Percentiles rank a stretch among this genome's conserved stretches.
These are phyloP conservation scores for Tulasnella sp. DNA, from an alignment of 768 basidiomycete genomes.

Conservation along the genomic window DNA sequence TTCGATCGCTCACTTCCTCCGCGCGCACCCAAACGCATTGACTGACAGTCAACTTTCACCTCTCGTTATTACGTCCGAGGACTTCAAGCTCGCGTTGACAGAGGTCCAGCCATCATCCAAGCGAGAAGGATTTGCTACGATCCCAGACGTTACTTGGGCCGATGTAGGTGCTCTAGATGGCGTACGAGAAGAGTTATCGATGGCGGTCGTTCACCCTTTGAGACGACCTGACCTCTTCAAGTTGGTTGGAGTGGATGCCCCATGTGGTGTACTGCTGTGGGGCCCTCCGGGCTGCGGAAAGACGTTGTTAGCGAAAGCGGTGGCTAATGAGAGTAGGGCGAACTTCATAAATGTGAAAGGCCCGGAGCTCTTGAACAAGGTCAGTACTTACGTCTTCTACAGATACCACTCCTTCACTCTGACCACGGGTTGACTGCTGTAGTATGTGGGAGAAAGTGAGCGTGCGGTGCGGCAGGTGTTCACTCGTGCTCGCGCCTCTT, in stretches of 20 bases:
- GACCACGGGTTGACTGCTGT: background rate
- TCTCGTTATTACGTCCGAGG: conserved; percentile 66
- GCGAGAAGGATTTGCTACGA: conserved; percentile 95
- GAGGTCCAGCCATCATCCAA: conserved; percentile 93
- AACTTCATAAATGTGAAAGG: conserved; percentile 99
- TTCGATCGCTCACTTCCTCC: conserved; percentile 85
- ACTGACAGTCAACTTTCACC: conserved; percentile 68
- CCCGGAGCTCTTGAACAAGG: conserved; percentile 94
- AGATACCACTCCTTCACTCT: too few relatives aligned
- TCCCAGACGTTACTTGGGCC: conserved; percentile 90
- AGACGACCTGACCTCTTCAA: conserved; percentile 79
- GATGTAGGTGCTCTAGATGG: conserved; percentile 87
- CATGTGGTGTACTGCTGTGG: conserved; percentile 95
- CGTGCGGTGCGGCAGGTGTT: conserved; percentile 91
- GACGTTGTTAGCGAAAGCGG: conserved; percentile 94
- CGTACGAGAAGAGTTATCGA: conserved; percentile 84
- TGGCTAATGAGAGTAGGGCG: conserved; percentile 89
- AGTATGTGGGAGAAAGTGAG: conserved; percentile 98
- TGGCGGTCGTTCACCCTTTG: conserved; percentile 96
- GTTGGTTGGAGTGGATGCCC: conserved; percentile 78
- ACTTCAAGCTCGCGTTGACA: conserved; percentile 73
- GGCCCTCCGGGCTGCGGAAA: conserved; percentile 98
- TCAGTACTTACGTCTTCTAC: conserved; percentile 26
- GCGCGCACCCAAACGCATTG: conserved; percentile 72
- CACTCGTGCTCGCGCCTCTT: conserved; percentile 82